phyloP scores from a whole-genome alignment of 805 yeast genomes.

The Candida koratica region DNA sequence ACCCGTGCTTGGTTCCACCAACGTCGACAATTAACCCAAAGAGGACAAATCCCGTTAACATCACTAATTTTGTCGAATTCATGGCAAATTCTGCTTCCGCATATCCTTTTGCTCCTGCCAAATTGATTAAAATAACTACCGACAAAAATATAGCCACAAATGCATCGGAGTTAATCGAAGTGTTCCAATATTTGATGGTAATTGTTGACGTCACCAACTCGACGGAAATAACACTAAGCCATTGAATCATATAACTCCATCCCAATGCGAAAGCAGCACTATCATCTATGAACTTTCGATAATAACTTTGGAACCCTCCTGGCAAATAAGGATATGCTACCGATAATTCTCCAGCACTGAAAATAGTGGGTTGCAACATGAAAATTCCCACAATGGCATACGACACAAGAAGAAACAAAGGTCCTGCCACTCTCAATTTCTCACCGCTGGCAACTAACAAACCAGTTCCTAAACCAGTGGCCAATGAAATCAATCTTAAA shows the following conservation, averaged over 20 bases:
- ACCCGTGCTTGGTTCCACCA: constrained; percentile 35
- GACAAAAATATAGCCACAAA: constrained; percentile 52
- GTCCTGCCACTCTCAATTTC: constrained; percentile 35
- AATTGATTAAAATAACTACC: constrained; percentile 43
- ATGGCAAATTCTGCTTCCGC: constrained; percentile 43
- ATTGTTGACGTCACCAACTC: constrained; percentile 64
- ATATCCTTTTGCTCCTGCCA: constrained; percentile 45
- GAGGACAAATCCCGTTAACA: constrained; percentile 38
- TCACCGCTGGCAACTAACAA: constrained; percentile 40
- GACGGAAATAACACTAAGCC: constrained; percentile 58
- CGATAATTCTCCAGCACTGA: constrained; percentile 49
- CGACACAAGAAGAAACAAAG: constrained; percentile 30
- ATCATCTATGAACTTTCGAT: constrained; percentile 51
- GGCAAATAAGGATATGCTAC: constrained; percentile 53
- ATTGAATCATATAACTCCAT: constrained; percentile 61
- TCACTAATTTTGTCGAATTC: constrained; percentile 34
- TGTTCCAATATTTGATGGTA: constrained; percentile 56
- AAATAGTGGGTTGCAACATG: constrained; percentile 34
- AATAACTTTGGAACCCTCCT: constrained; percentile 63
- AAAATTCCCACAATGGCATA: constrained; percentile 35
- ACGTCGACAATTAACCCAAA: constrained; percentile 38
- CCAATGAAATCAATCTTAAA: constrained; percentile 26
- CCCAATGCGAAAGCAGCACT: constrained; percentile 58
- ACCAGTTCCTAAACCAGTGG: constrained; percentile 43
- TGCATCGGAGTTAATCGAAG: constrained; percentile 48